phyloP scores from a whole-genome alignment of 345 rosid species.

The Citrus inodora region DNA sequence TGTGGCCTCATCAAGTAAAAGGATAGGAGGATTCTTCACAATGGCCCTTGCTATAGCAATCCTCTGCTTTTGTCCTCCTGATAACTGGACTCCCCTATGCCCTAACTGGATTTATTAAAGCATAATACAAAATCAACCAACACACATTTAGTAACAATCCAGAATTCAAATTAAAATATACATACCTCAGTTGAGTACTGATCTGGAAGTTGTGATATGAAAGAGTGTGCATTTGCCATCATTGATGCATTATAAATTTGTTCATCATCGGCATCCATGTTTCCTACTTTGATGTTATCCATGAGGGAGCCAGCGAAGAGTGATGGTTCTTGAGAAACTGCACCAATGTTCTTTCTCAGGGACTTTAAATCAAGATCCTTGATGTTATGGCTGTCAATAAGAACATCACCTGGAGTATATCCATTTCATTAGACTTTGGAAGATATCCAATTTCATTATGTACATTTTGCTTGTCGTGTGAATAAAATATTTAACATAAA shows the following conservation, averaged over 20 bases:
- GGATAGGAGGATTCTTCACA: conserved; percentile 61
- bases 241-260: conserved; percentile 44
- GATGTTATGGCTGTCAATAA: conserved; percentile 48
- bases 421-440: neutral
- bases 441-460: neutral
- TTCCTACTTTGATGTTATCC: conserved; percentile 60
- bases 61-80: conserved; percentile 72
- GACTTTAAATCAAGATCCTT: conserved; percentile 49
- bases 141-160: neutral
- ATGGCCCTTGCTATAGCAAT: conserved; percentile 66
- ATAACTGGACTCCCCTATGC: conserved; percentile 61
- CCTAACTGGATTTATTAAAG: conserved; percentile 40
- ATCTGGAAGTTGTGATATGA: conserved; percentile 51
- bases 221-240: conserved; percentile 56
- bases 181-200: conserved; percentile 47
- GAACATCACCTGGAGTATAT: conserved; percentile 39
- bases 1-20: conserved; percentile 70
- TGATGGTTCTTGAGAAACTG: conserved; percentile 61
- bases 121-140: neutral
- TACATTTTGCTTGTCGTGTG: too few relatives aligned
- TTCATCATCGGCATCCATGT: conserved; percentile 46
- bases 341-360: conserved; percentile 48
- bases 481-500: too few relatives aligned
- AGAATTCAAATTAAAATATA: neutral
- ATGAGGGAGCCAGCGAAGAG: conserved; percentile 56